Conservation (phyloP, 495 filamentous ascomycete genomes). For the Neurospora sp. region DNA sequence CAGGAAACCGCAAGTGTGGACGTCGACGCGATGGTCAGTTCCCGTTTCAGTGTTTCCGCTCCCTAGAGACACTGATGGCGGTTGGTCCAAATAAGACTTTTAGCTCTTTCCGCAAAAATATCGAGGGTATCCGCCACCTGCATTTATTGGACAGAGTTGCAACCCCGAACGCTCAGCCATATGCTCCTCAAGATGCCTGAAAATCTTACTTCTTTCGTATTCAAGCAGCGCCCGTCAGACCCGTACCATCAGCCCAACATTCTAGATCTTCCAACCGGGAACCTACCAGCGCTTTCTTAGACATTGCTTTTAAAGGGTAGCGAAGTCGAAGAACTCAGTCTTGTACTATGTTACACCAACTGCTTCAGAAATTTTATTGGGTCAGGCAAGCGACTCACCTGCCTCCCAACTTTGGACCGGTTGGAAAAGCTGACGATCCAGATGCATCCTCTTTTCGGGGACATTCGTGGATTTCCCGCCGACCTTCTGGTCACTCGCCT, state of each 20-base stretch:
- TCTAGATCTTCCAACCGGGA: neutral
- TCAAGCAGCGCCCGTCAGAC: neutral
- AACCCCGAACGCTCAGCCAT: fast-evolving
- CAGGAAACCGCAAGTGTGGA: no score
- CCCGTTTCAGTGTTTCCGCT: neutral
- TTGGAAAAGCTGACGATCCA: neutral
- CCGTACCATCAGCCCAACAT: fast-evolving
- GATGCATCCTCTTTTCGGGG: neutral
- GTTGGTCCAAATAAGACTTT: neutral
- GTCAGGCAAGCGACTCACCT: neutral
- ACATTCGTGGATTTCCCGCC: no score
- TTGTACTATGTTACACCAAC: neutral
- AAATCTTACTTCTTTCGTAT: fast-evolving
- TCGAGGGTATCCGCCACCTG: neutral
- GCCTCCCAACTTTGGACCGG: neutral
- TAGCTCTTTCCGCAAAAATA: neutral
- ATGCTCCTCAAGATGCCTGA: neutral
- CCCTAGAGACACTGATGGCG: neutral
- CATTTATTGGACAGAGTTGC: neutral
- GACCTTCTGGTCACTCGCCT: neutral
- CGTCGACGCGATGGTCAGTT: neutral
- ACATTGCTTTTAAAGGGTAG: neutral
- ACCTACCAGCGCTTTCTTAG: neutral
- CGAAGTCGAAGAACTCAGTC: neutral
- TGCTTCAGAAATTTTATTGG: neutral